phyloP scores from a whole-genome alignment of 805 yeast genomes.

The Pichia phayaonensis region DNA sequence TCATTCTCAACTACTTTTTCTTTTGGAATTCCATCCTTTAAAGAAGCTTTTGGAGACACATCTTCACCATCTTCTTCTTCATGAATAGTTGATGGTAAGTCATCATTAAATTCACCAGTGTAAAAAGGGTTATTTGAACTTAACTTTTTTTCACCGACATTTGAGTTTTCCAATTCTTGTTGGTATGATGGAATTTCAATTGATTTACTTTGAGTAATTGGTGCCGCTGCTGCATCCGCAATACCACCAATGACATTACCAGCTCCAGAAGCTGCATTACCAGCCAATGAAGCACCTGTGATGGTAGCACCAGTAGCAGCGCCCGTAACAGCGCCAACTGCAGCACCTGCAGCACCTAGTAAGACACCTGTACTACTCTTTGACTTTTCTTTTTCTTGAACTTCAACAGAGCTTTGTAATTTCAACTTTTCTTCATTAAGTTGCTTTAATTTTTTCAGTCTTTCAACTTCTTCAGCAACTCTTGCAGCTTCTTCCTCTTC shows the following conservation, averaged over 20 bases:
- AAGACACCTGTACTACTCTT: conserved; percentile 19
- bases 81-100: conserved; percentile 12
- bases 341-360: conserved; percentile 15
- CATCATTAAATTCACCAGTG: conserved; percentile 9
- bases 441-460: conserved; percentile 35
- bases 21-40: not conserved
- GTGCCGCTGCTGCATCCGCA: conserved; percentile 23
- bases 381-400: conserved; percentile 31
- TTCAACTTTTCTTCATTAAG: conserved; percentile 26
- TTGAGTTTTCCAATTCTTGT: not conserved
- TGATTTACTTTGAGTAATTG: not conserved
- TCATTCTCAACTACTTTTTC: not conserved
- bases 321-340: conserved; percentile 14
- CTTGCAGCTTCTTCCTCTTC: conserved; percentile 30
- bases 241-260: conserved; percentile 24
- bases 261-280: conserved; percentile 12
- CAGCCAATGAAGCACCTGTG: conserved; percentile 20
- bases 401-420: conserved; percentile 31
- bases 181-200: conserved; percentile 11
- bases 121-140: conserved; percentile 17
- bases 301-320: conserved; percentile 15
- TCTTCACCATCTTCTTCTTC: conserved; percentile 15
- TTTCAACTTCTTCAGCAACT: conserved; percentile 25
- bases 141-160: not conserved
- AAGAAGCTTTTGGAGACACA: not conserved